phyloP scores from a whole-genome alignment of 257 asterid genomes.

The Scutellaria minor region DNA sequence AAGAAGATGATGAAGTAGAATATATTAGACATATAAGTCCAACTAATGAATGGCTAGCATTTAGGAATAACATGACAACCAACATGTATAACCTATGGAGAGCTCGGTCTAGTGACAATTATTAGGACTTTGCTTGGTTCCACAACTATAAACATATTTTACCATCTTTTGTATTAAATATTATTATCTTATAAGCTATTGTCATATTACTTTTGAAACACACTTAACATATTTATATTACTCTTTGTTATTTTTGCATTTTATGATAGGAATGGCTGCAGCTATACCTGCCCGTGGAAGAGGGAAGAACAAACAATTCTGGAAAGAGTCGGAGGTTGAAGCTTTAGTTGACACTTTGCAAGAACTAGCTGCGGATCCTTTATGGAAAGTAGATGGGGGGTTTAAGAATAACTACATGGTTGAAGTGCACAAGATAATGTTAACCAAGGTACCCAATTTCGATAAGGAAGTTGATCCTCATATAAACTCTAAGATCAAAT shows the following conservation, averaged over 20 bases:
- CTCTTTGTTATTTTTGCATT: neutral
- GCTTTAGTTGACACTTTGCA: conserved; percentile 11
- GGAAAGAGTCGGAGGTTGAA: neutral
- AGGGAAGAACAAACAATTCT: neutral
- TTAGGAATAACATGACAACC: neutral
- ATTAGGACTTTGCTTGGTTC: neutral
- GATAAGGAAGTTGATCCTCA: neutral
- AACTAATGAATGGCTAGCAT: neutral
- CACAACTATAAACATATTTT: neutral
- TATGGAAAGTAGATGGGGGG: neutral
- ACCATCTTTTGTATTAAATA: neutral
- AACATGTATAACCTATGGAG: neutral
- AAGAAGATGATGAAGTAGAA: neutral
- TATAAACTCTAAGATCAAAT: neutral
- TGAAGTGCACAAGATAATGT: neutral
- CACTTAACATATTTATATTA: neutral
- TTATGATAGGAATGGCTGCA: neutral
- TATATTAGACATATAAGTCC: neutral
- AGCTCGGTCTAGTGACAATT: neutral
- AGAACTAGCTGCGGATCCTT: neutral
- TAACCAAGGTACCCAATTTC: neutral
- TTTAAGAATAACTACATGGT: neutral
- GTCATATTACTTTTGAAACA: neutral
- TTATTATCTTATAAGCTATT: neutral
- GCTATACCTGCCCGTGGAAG: neutral